Percentiles rank a stretch among this genome's conserved stretches.
These are phyloP conservation scores for Diutina sp. DNA, from an alignment of 1,139 yeast species.

Conservation along the genomic window DNA sequence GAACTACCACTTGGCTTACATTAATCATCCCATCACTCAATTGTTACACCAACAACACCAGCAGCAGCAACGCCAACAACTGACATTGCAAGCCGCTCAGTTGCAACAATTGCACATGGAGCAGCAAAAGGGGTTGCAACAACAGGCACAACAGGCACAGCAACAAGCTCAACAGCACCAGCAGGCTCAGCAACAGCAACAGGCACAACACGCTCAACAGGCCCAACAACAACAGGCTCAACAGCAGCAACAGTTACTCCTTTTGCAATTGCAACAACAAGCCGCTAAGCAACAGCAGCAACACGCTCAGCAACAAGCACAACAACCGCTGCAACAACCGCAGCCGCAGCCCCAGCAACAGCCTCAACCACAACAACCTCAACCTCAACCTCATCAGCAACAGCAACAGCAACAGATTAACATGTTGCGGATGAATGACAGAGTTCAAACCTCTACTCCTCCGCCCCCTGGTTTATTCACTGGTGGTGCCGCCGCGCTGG, in stretches of 20 bases:
- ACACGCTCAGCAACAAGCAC: conserved; percentile 11
- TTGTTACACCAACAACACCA: conserved; percentile 17
- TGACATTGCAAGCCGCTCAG: background rate
- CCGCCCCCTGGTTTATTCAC: conserved; percentile 33
- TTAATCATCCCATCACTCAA: conserved; percentile 32
- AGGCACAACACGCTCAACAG: conserved; percentile 8
- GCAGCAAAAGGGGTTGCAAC: conserved; percentile 7
- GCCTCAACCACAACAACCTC: conserved; percentile 6
- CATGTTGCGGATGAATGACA: conserved; percentile 19
- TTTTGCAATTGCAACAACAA: conserved; percentile 5
- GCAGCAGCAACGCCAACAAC: conserved; percentile 9
- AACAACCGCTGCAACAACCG: background rate
- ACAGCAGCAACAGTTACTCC: conserved; percentile 2
- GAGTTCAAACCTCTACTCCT: conserved; percentile 25
- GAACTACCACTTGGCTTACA: conserved; percentile 35
- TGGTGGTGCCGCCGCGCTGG: conserved; percentile 7
- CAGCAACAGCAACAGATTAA: conserved; percentile 11
- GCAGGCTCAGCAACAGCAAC: conserved; percentile 8
- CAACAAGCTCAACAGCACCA: conserved; percentile 10
- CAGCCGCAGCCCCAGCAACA: conserved; percentile 3
- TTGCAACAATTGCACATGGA: conserved; percentile 3
- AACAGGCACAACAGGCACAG: conserved; percentile 10
- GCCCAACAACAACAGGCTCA: background rate
- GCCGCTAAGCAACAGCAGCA: conserved; percentile 7
- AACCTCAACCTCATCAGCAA: conserved; percentile 7